phyloP scores from a whole-genome alignment of 2,329 filamentous ascomycete species.

The Trichophyton benhamiae region DNA sequence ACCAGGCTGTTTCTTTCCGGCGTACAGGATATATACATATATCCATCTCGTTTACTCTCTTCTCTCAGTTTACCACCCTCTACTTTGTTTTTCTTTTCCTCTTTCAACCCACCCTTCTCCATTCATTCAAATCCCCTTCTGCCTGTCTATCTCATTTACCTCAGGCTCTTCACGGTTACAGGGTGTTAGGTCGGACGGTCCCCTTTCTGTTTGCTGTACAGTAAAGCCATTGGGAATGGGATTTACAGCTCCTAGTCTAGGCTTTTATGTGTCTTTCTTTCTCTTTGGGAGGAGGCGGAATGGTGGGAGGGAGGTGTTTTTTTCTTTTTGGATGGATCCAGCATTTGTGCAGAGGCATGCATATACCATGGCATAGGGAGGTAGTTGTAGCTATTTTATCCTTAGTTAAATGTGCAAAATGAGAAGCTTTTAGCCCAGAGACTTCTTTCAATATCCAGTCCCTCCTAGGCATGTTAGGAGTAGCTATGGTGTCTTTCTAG shows the following conservation, averaged over 20 bases:
- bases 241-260: not conserved
- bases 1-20: not conserved
- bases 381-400: not conserved
- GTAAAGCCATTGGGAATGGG: not conserved
- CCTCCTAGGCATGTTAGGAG: not conserved
- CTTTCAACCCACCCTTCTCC: not conserved
- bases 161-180: not conserved
- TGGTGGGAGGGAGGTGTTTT: not conserved
- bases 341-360: not conserved
- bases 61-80: not conserved
- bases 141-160: not conserved
- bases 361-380: conserved; percentile 1
- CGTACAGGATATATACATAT: not conserved
- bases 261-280: not conserved
- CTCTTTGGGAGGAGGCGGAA: not conserved
- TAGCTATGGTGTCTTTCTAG: no score
- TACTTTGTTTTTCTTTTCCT: not conserved
- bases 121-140: not conserved
- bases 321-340: not conserved
- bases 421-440: not conserved
- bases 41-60: not conserved
- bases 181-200: not conserved
- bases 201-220: not conserved
- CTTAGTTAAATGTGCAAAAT: not conserved
- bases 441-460: not conserved